These are phyloP conservation scores for Podaxis sp. DNA, from an alignment of 768 basidiomycete genomes.

Conservation along the genomic window DNA sequence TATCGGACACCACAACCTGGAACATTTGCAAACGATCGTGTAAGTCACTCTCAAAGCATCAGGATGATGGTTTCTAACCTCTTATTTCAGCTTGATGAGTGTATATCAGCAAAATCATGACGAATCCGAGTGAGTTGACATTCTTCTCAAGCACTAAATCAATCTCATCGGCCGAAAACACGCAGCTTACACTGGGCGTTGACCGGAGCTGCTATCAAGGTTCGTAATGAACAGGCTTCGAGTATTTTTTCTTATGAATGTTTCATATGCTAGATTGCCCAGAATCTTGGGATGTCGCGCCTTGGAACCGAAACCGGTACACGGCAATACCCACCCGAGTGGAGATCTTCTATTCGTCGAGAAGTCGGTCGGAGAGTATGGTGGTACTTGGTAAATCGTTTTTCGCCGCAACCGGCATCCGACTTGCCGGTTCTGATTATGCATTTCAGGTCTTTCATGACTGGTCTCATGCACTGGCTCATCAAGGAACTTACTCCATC, in stretches of 20 bases:
- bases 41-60: conserved; percentile 8
- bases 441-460: conserved; percentile 23
- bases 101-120: conserved; percentile 27
- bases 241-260: background rate
- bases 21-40: conserved; percentile 26
- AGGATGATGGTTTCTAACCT: background rate
- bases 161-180: background rate
- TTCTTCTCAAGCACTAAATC: background rate
- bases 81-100: conserved; percentile 23
- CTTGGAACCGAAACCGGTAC: conserved; percentile 24
- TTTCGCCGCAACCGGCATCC: background rate
- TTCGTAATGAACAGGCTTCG: background rate
- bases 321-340: conserved; percentile 20
- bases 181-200: conserved; percentile 25
- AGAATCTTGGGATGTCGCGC: conserved; percentile 26
- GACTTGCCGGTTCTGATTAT: background rate
- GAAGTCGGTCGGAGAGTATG: conserved; percentile 25
- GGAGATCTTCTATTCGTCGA: conserved; percentile 24
- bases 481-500: conserved; percentile 25
- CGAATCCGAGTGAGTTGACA: conserved; percentile 23
- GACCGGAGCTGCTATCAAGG: conserved; percentile 26
- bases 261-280: conserved; percentile 19
- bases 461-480: conserved; percentile 27
- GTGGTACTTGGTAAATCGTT: conserved; percentile 23
- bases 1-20: conserved; percentile 22